Evolutionary conservation across 805 yeast genomes (phyloP).

Genomic region (Candida sphagnicola): DNA sequence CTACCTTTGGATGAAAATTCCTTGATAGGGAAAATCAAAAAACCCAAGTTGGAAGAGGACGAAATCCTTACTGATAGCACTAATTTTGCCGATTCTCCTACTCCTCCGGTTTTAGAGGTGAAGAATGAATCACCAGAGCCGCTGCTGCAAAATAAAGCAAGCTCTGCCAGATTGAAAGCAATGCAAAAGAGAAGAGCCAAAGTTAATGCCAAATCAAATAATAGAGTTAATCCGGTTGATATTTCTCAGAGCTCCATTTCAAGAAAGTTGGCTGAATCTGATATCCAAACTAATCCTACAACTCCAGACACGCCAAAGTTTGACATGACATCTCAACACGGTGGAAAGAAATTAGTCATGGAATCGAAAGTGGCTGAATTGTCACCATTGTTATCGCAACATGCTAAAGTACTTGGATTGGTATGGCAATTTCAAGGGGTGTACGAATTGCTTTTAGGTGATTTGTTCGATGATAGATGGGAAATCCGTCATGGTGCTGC

Average conservation of each 20-base stretch:
- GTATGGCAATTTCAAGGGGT: constrained; percentile 96
- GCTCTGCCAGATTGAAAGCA: constrained; percentile 77
- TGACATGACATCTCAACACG: constrained; percentile 74
- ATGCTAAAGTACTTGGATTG: constrained; percentile 64
- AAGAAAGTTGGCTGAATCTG: constrained; percentile 44
- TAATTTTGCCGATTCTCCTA: constrained; percentile 1
- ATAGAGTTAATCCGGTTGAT: constrained; percentile 54
- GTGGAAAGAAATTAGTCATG: constrained; percentile 77
- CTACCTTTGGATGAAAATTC: constrained; percentile 11
- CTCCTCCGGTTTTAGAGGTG: constrained; percentile 6
- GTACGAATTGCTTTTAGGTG: constrained; percentile 73
- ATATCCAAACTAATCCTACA: constrained; percentile 14
- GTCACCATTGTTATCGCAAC: constrained; percentile 66
- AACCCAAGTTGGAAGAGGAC: constrained; percentile 22
- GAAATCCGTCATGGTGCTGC: constrained; percentile 96
- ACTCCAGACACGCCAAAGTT: constrained; percentile 31
- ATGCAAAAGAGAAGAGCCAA: constrained; percentile 92
- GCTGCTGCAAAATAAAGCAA: constrained; percentile 17
- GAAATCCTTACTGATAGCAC: constrained; percentile 7
- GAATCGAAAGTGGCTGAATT: constrained; percentile 69
- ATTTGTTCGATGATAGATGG: constrained; percentile 84
- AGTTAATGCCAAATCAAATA: constrained; percentile 53
- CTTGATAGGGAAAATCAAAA: constrained; percentile 44
- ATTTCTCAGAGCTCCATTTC: constrained; percentile 69
- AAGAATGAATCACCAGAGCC: constrained; percentile 10